Evolutionary conservation across 2,329 filamentous ascomycete genomes (phyloP), one percentile per base, ranked within the genome.

Genomic region (Sarocladium oryzae): DNA sequence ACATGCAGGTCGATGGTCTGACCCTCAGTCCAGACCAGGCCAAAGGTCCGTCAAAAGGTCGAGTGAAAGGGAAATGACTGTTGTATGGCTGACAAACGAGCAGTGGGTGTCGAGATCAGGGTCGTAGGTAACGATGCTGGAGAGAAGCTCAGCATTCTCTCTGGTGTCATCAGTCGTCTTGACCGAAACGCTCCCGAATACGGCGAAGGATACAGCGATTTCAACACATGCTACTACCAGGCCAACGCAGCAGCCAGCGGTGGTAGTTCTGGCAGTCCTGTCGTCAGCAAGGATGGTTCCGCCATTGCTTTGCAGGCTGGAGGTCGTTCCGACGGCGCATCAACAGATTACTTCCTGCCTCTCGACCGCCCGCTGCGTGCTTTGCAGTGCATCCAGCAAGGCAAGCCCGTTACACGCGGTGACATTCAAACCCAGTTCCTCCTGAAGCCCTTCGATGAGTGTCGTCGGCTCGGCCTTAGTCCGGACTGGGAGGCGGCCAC

Each of bases 401-500:
- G 82, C 30, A 79, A 84, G 58, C 79, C 79, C 2, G 85, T 99
- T 50, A 83, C 85, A n/a, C 81, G 93, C 60, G 93, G 93, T 45
- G 95, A 93, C n/a, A 95, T 99, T 48, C 93, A 99, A 69, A 95
- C 89, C 56, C 93, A 99, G 66, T 99, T 95, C 79, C 79, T 97
- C 50, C 79, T 99, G 55, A 97, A 97, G 69, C 89, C 93, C 0
- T 99, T 99, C 60, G 95, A 99, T 60, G 95, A 99, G 67, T 97
- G 93, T 67, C 84, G 92, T 51, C 81, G 93, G 54, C 75, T 99
- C 10, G 93, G 93, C 7, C 75, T 99, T 54, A 89, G 82, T 2
- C 78, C 90, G 0, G 80, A 89, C 49, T 95, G 89, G 84, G 93
- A 99, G 72, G 85, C 88, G 33, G 84, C 85, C 52, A 83, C 95